Evolutionary conservation across 768 basidiomycete species (phyloP).

Genomic region (Ramaria rubella): DNA sequence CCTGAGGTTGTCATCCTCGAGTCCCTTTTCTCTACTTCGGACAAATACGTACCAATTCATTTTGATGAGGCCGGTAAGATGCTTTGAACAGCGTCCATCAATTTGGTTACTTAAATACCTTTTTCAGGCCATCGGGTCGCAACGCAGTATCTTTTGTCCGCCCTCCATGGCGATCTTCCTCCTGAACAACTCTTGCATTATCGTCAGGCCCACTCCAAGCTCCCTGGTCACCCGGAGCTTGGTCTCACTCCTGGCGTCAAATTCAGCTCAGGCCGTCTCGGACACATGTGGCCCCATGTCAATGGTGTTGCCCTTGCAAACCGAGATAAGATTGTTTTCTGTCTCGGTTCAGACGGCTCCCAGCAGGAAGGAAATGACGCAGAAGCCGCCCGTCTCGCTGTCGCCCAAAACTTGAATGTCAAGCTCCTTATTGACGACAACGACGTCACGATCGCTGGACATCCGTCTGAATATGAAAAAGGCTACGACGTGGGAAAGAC

Average conservation of each 20-base stretch:
- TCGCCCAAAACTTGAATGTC: conserved; percentile 75
- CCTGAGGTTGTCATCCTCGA: conserved; percentile 81
- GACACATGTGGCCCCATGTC: conserved; percentile 86
- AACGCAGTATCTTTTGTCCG: conserved; percentile 80
- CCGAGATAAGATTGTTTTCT: conserved; percentile 69
- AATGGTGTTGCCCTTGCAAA: conserved; percentile 82
- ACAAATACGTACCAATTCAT: conserved; percentile 60
- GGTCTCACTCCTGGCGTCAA: conserved; percentile 89
- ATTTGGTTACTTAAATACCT: conserved; percentile 16
- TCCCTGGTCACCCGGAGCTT: conserved; percentile 85
- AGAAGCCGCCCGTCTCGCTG: conserved; percentile 81
- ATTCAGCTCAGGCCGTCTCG: conserved; percentile 89
- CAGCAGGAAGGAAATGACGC: conserved; percentile 92
- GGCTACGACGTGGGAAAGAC: conserved; percentile 70
- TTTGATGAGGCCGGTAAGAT: conserved; percentile 76
- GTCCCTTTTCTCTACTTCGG: conserved; percentile 56
- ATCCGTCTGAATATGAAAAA: conserved; percentile 79
- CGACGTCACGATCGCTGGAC: conserved; percentile 88
- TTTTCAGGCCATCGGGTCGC: conserved; percentile 77
- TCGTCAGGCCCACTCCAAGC: conserved; percentile 77
- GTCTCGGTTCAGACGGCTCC: conserved; percentile 83
- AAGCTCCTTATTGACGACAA: conserved; percentile 88
- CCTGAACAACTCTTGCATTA: conserved; percentile 77
- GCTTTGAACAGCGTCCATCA: background rate
- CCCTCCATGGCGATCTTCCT: conserved; percentile 64